phyloP scores from a whole-genome alignment of 768 basidiomycete species.

The Psilocybe subaeruginosa region DNA sequence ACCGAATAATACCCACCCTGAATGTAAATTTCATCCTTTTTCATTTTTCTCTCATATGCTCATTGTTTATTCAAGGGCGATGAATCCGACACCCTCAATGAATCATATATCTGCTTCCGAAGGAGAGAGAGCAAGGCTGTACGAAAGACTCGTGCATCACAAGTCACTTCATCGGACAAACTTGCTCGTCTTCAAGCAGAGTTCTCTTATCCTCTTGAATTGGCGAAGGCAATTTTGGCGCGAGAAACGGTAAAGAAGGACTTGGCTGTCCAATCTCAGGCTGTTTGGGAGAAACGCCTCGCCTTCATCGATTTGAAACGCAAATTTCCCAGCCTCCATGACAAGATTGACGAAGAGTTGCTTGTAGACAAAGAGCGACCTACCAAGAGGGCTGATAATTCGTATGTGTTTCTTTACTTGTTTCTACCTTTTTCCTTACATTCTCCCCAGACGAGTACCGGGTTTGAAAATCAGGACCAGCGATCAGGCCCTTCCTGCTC shows the following conservation, averaged over 20 bases:
- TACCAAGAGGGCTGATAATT: slow-evolving; percentile 56
- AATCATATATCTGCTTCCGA: slow-evolving; percentile 97
- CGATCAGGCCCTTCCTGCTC: slow-evolving; percentile 40
- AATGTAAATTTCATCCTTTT: slow-evolving; percentile 60
- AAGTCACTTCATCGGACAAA: slow-evolving; percentile 88
- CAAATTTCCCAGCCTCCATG: slow-evolving; percentile 61
- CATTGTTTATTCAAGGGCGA: slow-evolving; percentile 58
- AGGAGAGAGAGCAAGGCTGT: slow-evolving; percentile 92
- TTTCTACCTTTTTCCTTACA: slow-evolving; percentile 9
- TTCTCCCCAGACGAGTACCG: slow-evolving; percentile 41
- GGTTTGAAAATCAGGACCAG: slow-evolving; percentile 57
- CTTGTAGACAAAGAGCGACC: slow-evolving; percentile 73
- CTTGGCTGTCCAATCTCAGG: slow-evolving; percentile 53
- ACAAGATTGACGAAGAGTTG: slow-evolving; percentile 72
- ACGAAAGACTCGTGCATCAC: slow-evolving; percentile 92
- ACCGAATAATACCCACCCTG: slow-evolving; percentile 82
- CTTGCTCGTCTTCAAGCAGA: slow-evolving; percentile 81
- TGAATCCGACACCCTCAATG: slow-evolving; percentile 86
- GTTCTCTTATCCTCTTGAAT: slow-evolving; percentile 68
- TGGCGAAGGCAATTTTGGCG: slow-evolving; percentile 67
- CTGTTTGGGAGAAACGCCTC: slow-evolving; percentile 80
- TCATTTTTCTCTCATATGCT: not conserved
- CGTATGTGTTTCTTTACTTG: slow-evolving; percentile 22
- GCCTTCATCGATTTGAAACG: slow-evolving; percentile 81
- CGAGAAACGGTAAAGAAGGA: slow-evolving; percentile 83